Conservation (phyloP, 371 early-diverging fungal genomes). For the Mucor piriformis region DNA sequence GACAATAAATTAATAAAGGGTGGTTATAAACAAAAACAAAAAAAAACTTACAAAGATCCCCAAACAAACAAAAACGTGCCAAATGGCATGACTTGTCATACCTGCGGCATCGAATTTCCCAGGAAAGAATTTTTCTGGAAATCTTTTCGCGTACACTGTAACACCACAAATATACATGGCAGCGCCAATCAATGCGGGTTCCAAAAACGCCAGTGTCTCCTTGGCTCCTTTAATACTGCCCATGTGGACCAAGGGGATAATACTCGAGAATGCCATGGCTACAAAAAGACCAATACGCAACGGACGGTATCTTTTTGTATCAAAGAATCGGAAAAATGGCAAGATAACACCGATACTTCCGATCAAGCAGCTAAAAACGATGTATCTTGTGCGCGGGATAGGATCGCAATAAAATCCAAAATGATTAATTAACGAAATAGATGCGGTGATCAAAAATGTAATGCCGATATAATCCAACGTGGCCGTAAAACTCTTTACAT, state of each 20-base stretch:
- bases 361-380: constrained; percentile 55
- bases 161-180: constrained; percentile 62
- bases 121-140: constrained; percentile 78
- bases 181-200: constrained; percentile 54
- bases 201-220: constrained; percentile 50
- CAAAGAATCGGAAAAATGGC: constrained; percentile 65
- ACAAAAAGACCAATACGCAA: constrained; percentile 65
- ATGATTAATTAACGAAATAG: constrained; percentile 54
- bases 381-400: constrained; percentile 39
- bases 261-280: constrained; percentile 63
- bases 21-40: too few species aligned
- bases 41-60: constrained; percentile 56
- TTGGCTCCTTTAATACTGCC: constrained; percentile 46
- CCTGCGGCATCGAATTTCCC: constrained; percentile 75
- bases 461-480: constrained; percentile 69
- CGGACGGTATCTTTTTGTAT: constrained; percentile 54
- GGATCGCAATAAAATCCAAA: constrained; percentile 64
- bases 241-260: constrained; percentile 62
- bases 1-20: too few species aligned
- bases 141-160: constrained; percentile 48
- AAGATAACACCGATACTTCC: constrained; percentile 61
- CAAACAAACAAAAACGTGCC: constrained; percentile 76
- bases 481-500: constrained; percentile 58
- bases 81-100: constrained; percentile 75
- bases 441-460: constrained; percentile 62